phyloP scores from a whole-genome alignment of 257 asterid genomes.

The Forsythia suspensa region DNA sequence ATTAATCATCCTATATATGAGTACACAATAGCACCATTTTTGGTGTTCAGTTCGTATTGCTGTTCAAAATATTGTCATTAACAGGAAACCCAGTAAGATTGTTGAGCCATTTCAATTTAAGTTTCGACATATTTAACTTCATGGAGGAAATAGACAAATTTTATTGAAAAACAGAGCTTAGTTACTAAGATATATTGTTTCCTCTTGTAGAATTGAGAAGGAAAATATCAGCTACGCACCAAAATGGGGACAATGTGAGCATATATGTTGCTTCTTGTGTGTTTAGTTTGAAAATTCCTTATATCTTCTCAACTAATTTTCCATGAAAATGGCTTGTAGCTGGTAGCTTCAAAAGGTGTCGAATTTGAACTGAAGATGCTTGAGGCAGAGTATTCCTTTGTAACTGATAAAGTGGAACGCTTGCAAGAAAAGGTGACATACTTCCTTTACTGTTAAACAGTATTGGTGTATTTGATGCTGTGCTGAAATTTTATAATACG shows the following conservation, averaged over 20 bases:
- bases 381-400: conserved; percentile 77
- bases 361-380: conserved; percentile 81
- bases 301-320: conserved; percentile 21
- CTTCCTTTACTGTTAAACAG: neutral
- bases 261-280: conserved; percentile 22
- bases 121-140: neutral
- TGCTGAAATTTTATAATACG: neutral
- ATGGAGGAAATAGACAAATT: conserved; percentile 2
- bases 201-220: conserved; percentile 61
- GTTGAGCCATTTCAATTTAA: conserved; percentile 11
- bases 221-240: conserved; percentile 54
- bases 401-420: conserved; percentile 72
- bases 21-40: neutral
- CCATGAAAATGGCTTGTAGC: conserved; percentile 41
- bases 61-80: conserved; percentile 9
- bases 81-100: neutral
- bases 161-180: conserved; percentile 12
- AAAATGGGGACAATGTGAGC: conserved; percentile 63
- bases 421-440: conserved; percentile 72
- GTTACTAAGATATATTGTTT: conserved; percentile 8
- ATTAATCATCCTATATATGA: conserved; percentile 1
- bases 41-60: neutral
- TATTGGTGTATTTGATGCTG: neutral
- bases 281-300: conserved; percentile 17
- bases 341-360: conserved; percentile 69